Percentiles rank a stretch among this genome's conserved stretches.
These are phyloP conservation scores for Dothideomycetes sp. DNA, from an alignment of 2,329 filamentous ascomycete genomes.

Conservation along the genomic window DNA sequence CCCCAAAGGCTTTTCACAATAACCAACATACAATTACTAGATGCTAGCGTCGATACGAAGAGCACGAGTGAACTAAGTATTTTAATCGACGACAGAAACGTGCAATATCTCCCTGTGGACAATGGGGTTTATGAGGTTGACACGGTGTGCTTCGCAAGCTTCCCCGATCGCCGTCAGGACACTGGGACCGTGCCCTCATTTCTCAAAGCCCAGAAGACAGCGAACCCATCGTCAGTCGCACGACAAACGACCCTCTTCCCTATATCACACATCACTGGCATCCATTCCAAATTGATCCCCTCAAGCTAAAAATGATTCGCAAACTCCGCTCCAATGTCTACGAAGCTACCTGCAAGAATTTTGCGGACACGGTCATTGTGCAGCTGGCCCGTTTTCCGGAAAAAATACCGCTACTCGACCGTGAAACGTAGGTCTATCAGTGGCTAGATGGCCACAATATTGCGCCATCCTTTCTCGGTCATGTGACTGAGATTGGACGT, in stretches of 20 bases:
- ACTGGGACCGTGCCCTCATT: conserved; percentile 35
- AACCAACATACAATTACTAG: conserved; percentile 12
- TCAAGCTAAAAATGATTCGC: conserved; percentile 23
- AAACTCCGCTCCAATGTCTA: conserved; percentile 17
- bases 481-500: conserved; percentile 30
- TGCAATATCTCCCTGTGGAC: conserved; percentile 37
- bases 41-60: conserved; percentile 16
- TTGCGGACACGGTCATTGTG: conserved; percentile 20
- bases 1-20: neutral
- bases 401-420: conserved; percentile 30
- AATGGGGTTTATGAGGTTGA: conserved; percentile 26
- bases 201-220: conserved; percentile 20
- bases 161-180: conserved; percentile 30
- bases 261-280: conserved; percentile 31
- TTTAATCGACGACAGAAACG: conserved; percentile 27
- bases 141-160: conserved; percentile 29
- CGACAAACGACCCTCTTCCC: neutral
- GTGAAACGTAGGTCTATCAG: conserved; percentile 31
- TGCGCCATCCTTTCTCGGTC: conserved; percentile 32
- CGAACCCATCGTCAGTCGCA: conserved; percentile 14
- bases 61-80: conserved; percentile 30
- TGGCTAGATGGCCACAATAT: conserved; percentile 29
- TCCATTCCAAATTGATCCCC: conserved; percentile 26
- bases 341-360: conserved; percentile 11
- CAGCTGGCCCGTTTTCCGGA: conserved; percentile 33